These are phyloP conservation scores for Coprinellus aureogranulatus DNA, from an alignment of 768 basidiomycete genomes.

Conservation along the genomic window DNA sequence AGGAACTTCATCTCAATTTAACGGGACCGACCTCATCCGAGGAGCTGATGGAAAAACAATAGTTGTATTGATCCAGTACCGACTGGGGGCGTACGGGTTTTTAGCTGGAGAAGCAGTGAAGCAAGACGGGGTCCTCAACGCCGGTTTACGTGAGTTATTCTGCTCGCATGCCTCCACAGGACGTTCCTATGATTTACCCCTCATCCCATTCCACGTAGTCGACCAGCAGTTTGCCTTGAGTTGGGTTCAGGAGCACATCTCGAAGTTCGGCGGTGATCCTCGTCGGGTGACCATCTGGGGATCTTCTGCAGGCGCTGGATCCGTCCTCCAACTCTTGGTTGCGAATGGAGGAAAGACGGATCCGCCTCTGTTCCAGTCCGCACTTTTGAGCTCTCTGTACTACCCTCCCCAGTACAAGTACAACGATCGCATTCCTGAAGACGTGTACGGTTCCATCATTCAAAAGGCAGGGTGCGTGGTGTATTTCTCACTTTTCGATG, in stretches of 20 bases:
- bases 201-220: no score
- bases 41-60: conserved; percentile 34
- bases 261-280: conserved; percentile 40
- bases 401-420: conserved; percentile 46
- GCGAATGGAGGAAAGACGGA: conserved; percentile 44
- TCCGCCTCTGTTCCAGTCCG: conserved; percentile 42
- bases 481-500: neutral
- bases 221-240: conserved; percentile 43
- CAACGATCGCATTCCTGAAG: conserved; percentile 40
- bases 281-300: conserved; percentile 42
- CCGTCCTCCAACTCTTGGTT: conserved; percentile 48
- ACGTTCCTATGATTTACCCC: no score
- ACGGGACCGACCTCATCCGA: conserved; percentile 35
- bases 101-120: conserved; percentile 43
- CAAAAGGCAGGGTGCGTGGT: neutral
- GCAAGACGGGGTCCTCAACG: conserved; percentile 42
- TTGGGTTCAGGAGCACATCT: conserved; percentile 42
- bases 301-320: conserved; percentile 45
- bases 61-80: conserved; percentile 41
- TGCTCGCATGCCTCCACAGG: no score
- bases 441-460: neutral
- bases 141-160: conserved; percentile 47
- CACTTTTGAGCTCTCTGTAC: conserved; percentile 44
- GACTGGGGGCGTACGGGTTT: conserved; percentile 46
- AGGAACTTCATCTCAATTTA: no score